Conservation (phyloP, 2,329 filamentous ascomycete genomes). For the Triangularia setosa region DNA sequence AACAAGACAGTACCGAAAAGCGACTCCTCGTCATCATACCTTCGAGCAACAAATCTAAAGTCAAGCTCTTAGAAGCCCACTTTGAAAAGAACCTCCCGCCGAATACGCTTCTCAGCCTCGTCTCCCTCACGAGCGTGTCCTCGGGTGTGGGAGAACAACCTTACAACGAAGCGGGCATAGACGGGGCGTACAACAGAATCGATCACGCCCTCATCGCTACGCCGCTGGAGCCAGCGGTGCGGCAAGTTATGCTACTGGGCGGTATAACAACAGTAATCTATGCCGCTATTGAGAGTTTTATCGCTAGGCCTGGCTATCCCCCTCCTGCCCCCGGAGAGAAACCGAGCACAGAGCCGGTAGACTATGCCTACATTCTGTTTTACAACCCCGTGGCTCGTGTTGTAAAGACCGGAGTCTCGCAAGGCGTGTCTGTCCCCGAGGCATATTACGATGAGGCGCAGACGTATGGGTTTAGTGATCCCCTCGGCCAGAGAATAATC, state of each 20-base stretch:
- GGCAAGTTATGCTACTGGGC: neutral
- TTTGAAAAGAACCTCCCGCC: neutral
- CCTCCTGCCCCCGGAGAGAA: neutral
- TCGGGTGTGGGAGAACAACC: constrained; percentile 20
- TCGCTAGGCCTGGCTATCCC: neutral
- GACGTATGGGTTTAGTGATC: constrained; percentile 15
- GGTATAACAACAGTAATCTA: constrained; percentile 9
- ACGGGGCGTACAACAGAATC: constrained; percentile 14
- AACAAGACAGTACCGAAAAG: neutral
- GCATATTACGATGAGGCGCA: constrained; percentile 11
- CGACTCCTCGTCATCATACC: constrained; percentile 15
- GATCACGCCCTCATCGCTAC: neutral
- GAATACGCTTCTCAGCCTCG: neutral
- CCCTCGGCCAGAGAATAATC: neutral
- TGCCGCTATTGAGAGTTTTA: constrained; percentile 17
- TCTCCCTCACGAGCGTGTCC: neutral
- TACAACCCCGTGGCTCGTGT: constrained; percentile 1
- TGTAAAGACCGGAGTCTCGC: constrained; percentile 5
- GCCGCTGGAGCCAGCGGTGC: neutral
- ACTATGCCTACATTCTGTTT: constrained; percentile 16
- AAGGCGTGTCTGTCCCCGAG: constrained; percentile 10
- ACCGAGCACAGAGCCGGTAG: neutral
- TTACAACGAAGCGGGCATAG: constrained; percentile 9
- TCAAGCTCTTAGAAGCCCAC: neutral
- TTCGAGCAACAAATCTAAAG: constrained; percentile 13